phyloP scores from a whole-genome alignment of 2,329 filamentous ascomycete species.

The Colletotrichum sp. region DNA sequence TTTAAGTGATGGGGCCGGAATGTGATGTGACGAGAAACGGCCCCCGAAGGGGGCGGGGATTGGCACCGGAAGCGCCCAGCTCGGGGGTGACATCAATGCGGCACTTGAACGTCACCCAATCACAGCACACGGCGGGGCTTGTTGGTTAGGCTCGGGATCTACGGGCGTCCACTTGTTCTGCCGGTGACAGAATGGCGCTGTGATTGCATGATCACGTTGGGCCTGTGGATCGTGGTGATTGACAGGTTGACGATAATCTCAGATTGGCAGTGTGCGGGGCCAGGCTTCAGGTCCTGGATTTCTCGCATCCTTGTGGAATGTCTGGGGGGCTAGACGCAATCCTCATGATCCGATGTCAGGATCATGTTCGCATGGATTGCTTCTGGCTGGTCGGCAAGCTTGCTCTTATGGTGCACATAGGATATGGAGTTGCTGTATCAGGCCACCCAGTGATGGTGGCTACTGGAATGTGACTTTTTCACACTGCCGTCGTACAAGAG shows the following conservation, averaged over 20 bases:
- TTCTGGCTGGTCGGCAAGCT: background rate
- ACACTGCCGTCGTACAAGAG: background rate
- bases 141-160: slow-evolving; percentile 12
- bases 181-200: background rate
- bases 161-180: background rate
- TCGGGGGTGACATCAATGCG: background rate
- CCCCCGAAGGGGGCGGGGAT: slow-evolving; percentile 7
- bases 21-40: slow-evolving; percentile 15
- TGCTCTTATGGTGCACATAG: background rate
- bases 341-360: background rate
- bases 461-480: background rate
- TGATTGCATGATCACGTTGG: background rate
- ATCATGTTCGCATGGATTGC: background rate
- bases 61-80: slow-evolving; percentile 21
- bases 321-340: background rate
- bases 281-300: background rate
- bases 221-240: background rate
- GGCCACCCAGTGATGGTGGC: background rate
- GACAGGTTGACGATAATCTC: background rate
- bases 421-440: background rate
- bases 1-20: background rate
- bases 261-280: background rate
- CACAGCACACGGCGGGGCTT: background rate
- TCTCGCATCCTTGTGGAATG: background rate
- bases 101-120: background rate